Conservation (phyloP, 2,329 filamentous ascomycete genomes). For the Pyricularia grisea region DNA sequence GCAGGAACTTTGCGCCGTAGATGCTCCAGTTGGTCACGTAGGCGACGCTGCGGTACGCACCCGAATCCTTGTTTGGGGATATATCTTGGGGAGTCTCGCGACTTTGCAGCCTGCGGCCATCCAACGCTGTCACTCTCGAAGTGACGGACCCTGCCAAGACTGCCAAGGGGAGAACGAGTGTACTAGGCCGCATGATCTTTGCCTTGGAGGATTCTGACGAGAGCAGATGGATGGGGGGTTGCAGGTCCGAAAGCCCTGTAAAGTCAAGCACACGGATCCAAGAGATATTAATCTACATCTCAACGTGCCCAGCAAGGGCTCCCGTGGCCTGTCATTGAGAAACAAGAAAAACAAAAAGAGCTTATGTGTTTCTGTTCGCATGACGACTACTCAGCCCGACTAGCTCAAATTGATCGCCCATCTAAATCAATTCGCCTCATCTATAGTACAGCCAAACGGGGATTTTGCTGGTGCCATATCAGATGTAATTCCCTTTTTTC, state of each 20-base stretch:
- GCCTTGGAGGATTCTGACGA: not conserved
- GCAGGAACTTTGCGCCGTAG: slow-evolving; percentile 40
- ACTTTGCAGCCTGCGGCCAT: not conserved
- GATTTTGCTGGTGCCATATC: not conserved
- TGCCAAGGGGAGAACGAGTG: not conserved
- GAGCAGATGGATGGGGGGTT: not conserved
- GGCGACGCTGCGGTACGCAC: not conserved
- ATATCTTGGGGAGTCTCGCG: not conserved
- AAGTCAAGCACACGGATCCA: too few relatives aligned
- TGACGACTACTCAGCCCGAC: not conserved
- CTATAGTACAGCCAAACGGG: not conserved
- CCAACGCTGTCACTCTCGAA: not conserved
- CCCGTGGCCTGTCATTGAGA: too few relatives aligned
- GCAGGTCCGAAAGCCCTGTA: too few relatives aligned
- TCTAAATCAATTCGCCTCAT: not conserved
- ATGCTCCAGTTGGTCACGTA: slow-evolving; percentile 21
- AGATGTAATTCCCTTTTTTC: not conserved
- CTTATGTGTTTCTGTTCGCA: not conserved
- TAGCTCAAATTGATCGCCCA: not conserved
- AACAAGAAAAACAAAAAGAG: not conserved
- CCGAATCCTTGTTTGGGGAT: not conserved
- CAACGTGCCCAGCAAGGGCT: too few relatives aligned
- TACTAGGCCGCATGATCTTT: not conserved
- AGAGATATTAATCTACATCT: too few relatives aligned
- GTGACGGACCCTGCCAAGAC: not conserved